These are phyloP conservation scores for Chrysoporthe austroafricana DNA, from an alignment of 2,329 filamentous ascomycete genomes.

Conservation along the genomic window DNA sequence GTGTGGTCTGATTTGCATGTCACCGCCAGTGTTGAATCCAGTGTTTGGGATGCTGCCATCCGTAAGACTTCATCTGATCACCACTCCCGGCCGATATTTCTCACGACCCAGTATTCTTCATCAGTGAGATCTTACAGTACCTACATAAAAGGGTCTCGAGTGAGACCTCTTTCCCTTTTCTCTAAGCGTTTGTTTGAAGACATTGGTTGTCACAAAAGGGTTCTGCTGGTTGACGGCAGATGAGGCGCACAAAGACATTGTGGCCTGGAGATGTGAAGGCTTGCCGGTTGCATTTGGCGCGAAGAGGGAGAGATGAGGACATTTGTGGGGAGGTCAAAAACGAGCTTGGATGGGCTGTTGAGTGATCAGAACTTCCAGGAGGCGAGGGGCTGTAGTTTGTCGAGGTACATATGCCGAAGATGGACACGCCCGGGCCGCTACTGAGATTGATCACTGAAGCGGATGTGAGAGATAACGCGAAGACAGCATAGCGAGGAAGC, in stretches of 20 bases:
- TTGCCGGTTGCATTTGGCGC: constrained; percentile 72
- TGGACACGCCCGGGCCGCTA: constrained; percentile 71
- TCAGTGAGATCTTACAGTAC: background rate
- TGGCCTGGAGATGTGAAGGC: constrained; percentile 73
- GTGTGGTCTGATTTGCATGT: constrained; percentile 16
- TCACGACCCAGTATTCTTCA: background rate
- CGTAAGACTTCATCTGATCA: background rate
- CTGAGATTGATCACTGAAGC: constrained; percentile 72
- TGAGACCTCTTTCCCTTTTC: background rate
- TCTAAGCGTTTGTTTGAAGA: background rate
- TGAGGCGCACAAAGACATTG: constrained; percentile 79
- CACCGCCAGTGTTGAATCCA: constrained; percentile 7
- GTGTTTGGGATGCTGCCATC: background rate
- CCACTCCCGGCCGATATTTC: constrained; percentile 18
- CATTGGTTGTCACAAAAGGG: constrained; percentile 25
- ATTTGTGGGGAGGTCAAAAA: constrained; percentile 70
- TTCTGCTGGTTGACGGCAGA: constrained; percentile 82
- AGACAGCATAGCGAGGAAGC: constrained; percentile 35
- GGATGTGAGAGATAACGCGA: constrained; percentile 69
- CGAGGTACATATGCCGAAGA: constrained; percentile 78
- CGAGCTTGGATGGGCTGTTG: constrained; percentile 69
- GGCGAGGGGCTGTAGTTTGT: constrained; percentile 68
- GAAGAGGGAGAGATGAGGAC: constrained; percentile 58
- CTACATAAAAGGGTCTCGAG: background rate
- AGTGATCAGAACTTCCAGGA: constrained; percentile 65